These are phyloP conservation scores for Xenosphaeropsis pyriputrescens DNA, from an alignment of 2,329 filamentous ascomycete genomes.

Conservation along the genomic window DNA sequence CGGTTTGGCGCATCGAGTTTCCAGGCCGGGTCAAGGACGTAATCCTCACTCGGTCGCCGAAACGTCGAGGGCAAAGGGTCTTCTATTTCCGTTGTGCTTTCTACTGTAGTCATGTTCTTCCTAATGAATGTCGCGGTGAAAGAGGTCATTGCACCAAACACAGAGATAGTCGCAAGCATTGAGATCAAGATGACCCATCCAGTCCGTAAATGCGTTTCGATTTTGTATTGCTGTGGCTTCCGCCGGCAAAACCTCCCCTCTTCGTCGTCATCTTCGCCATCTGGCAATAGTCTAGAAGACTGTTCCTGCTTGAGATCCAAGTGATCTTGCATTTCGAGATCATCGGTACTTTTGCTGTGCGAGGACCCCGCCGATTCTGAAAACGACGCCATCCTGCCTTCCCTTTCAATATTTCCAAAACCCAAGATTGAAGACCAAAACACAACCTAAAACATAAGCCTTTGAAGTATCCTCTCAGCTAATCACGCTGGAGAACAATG, in stretches of 20 bases:
- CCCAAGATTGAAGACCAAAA: too few relatives aligned
- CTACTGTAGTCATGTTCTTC: not conserved
- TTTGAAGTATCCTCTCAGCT: too few relatives aligned
- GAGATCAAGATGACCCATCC: constrained; percentile 12
- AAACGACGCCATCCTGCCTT: too few relatives aligned
- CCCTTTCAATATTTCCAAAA: too few relatives aligned
- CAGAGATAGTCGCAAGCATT: constrained; percentile 6
- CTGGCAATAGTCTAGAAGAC: constrained; percentile 11
- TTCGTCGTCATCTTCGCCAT: constrained; percentile 4
- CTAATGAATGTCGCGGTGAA: constrained; percentile 13
- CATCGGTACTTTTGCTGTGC: constrained; percentile 3
- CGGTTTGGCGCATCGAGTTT: constrained; percentile 31
- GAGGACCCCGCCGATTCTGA: too few relatives aligned
- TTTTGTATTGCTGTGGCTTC: constrained; percentile 8
- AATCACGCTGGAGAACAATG: too few relatives aligned
- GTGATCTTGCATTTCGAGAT: constrained; percentile 14
- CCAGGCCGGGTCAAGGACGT: constrained; percentile 43
- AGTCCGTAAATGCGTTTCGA: constrained; percentile 16
- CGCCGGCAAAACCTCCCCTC: not conserved
- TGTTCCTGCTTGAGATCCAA: constrained; percentile 7
- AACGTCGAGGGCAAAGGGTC: constrained; percentile 5
- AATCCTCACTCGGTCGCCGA: constrained; percentile 27
- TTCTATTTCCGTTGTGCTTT: not conserved
- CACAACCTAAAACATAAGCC: too few relatives aligned
- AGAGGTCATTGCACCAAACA: constrained; percentile 8